Base-by-base conservation (phyloP, 2,329 filamentous ascomycete genomes). In the Alternaria solani region DNA sequence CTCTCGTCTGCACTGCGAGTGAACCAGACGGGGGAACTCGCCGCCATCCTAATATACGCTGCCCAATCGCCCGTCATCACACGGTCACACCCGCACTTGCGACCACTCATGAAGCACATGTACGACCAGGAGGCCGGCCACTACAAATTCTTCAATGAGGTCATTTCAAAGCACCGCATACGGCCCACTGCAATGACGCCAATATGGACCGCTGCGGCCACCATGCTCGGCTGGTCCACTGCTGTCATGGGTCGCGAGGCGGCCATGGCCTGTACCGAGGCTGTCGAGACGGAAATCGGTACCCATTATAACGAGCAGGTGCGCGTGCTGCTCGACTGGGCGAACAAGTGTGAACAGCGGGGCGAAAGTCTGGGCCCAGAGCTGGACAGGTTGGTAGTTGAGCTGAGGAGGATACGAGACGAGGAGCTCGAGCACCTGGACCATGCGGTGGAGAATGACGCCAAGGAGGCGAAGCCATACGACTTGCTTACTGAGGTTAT, bases 201-300 rank as follows among this genome's bases (percentile, higher is more conserved):
- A 0, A 65, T 97, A 2, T 99, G 95, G 95, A 88, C 90, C 43
- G 84, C 88, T 7, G 88, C 94, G 11, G 92, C 95, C 1, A 90
- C 91, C 0, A 87, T 90, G 0, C 81, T 99, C 7, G 95, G 95
- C 18, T 97, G 95, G 93, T 86, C 87, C 5, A 99, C 95, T 0
- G 95, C 91, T 0, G 81, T 95, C 42, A 86, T 99, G 85, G 94
- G 95, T 1, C 87, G 93, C 49, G 93, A 98, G 80, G 94, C 94
- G 2, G 94, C 95, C 36, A 99, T 99, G 95, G 95, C 95, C 12
- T 99, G 95, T 77, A 98, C 95, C 0, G 95, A 99, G 80, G 95
- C 95, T 1, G 94, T 99, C 1, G 95, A 99, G 84, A 99, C 94
- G 7, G 95, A 98, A 82, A 99, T 99, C 64, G 95, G 95, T 2